Percentiles rank a stretch among this genome's conserved stretches.
Evolutionary conservation across 192 early-diverging fungal genomes (phyloP).

Genomic region (Entomortierella lignicola): DNA sequence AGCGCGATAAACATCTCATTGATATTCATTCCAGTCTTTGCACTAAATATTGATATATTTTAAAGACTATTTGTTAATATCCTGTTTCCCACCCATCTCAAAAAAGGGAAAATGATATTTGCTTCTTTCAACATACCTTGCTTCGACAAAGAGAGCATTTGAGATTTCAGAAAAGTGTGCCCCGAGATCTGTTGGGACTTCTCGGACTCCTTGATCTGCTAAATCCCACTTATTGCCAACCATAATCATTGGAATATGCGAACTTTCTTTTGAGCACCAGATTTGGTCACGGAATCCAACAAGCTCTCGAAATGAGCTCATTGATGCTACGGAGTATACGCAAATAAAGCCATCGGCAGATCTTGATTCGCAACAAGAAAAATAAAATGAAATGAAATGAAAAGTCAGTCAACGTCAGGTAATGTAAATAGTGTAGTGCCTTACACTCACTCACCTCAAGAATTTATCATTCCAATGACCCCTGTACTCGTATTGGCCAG

Average conservation of each 20-base stretch:
- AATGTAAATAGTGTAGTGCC: not conserved
- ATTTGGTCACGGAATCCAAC: conserved; percentile 78
- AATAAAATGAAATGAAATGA: not conserved
- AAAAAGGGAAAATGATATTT: not conserved
- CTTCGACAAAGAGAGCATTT: conserved; percentile 72
- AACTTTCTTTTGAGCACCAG: conserved; percentile 82
- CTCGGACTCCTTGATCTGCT: conserved; percentile 63
- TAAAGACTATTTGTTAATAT: no score
- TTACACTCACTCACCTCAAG: conserved; percentile 25
- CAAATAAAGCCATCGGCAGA: conserved; percentile 87
- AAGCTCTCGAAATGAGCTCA: conserved; percentile 82
- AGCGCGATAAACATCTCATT: conserved; percentile 34
- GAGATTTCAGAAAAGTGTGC: conserved; percentile 65
- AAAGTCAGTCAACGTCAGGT: no score
- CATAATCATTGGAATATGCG: conserved; percentile 81
- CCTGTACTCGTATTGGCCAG: conserved; percentile 86
- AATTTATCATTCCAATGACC: conserved; percentile 45
- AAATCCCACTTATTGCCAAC: conserved; percentile 94
- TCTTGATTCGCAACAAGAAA: conserved; percentile 48
- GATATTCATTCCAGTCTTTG: conserved; percentile 38
- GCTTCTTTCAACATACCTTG: conserved; percentile 34
- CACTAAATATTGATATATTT: conserved; percentile 4
- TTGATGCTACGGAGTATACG: conserved; percentile 84
- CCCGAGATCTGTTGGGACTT: conserved; percentile 66
- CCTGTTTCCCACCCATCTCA: not conserved